Evolutionary conservation across 2,329 filamentous ascomycete species (phyloP).

Genomic region (Sporothrix pseudoabietina): DNA sequence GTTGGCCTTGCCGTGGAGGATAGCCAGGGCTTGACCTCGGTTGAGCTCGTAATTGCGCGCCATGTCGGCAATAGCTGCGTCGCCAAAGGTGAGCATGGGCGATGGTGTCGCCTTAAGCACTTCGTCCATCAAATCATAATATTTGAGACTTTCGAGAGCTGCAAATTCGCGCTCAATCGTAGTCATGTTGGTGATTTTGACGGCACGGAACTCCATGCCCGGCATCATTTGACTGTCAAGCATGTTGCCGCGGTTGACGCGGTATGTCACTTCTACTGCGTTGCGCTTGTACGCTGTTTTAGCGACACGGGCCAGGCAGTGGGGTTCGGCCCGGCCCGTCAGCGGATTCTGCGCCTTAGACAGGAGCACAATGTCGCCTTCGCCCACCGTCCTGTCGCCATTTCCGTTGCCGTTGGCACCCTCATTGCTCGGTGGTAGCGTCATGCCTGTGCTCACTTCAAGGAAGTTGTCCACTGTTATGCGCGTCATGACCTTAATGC

Average conservation of each 20-base stretch:
- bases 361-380: conserved; percentile 87
- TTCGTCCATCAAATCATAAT: conserved; percentile 94
- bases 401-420: conserved; percentile 59
- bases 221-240: conserved; percentile 65
- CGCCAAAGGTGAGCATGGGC: conserved; percentile 77
- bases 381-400: conserved; percentile 53
- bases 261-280: conserved; percentile 80
- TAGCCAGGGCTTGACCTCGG: conserved; percentile 83
- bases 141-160: conserved; percentile 84
- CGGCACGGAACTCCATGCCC: conserved; percentile 68
- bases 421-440: conserved; percentile 57
- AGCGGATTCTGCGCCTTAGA: conserved; percentile 74
- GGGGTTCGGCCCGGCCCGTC: conserved; percentile 64
- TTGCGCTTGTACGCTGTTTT: conserved; percentile 79
- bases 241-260: conserved; percentile 68
- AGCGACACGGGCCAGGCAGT: conserved; percentile 85
- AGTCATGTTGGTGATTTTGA: conserved; percentile 89
- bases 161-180: conserved; percentile 96
- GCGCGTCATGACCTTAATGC: conserved; percentile 83
- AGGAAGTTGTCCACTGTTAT: conserved; percentile 91
- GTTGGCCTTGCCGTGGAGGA: conserved; percentile 89
- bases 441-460: conserved; percentile 84
- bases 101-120: conserved; percentile 84
- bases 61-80: conserved; percentile 68
- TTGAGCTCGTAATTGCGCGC: conserved; percentile 83